Conservation (phyloP, 495 filamentous ascomycete species). For the Sabuloglossum arenarium region DNA sequence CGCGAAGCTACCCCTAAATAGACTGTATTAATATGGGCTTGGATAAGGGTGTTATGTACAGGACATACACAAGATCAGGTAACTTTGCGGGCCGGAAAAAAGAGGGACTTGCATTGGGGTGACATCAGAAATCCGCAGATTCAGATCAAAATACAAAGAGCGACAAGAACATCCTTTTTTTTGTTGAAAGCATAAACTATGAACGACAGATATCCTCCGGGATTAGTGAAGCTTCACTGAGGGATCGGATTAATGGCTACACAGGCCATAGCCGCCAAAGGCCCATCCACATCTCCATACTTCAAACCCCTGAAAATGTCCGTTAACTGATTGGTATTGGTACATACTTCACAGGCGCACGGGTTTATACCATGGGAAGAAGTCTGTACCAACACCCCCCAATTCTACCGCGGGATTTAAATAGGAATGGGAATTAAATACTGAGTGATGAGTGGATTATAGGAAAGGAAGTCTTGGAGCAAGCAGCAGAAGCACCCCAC, state of each 20-base stretch:
- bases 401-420: no score
- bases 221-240: neutral
- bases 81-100: neutral
- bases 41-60: neutral
- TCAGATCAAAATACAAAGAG: no score
- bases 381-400: no score
- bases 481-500: conserved; percentile 18
- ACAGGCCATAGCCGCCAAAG: conserved; percentile 22
- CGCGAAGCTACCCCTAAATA: neutral
- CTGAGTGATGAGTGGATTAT: neutral
- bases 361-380: conserved; percentile 21
- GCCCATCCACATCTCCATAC: conserved; percentile 1
- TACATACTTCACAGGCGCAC: conserved; percentile 14
- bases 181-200: no score
- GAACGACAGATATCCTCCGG: no score
- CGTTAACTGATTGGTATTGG: neutral
- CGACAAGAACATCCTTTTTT: no score
- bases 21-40: neutral
- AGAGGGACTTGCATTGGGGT: no score
- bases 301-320: neutral
- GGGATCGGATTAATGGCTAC: conserved; percentile 22
- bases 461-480: conserved; percentile 17
- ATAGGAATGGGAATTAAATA: neutral
- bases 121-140: no score
- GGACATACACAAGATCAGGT: neutral